Percentiles rank a stretch among this genome's conserved stretches.
Conservation (phyloP, 345 rosid species). For the Bruguiera sexangula region DNA sequence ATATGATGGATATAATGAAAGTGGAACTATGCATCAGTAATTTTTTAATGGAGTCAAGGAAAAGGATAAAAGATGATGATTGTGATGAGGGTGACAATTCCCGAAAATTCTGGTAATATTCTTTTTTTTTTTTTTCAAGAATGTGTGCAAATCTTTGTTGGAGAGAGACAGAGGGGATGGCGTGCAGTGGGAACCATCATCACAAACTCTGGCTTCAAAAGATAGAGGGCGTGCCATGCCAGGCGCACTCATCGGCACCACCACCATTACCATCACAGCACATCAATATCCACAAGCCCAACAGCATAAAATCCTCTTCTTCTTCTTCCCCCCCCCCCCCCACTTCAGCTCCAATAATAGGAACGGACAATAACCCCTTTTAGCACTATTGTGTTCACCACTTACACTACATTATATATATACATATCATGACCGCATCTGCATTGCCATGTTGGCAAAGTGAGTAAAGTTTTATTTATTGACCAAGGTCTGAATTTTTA, state of each 20-base stretch:
- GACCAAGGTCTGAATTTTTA: no score
- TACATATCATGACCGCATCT: background rate
- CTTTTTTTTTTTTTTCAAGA: constrained; percentile 14
- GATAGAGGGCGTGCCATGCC: constrained; percentile 43
- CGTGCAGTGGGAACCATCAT: constrained; percentile 46
- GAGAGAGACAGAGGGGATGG: constrained; percentile 21
- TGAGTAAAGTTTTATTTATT: no score
- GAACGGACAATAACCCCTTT: constrained; percentile 2
- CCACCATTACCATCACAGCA: constrained; percentile 14
- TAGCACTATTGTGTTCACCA: background rate
- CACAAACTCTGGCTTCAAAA: constrained; percentile 29
- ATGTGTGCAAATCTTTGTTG: constrained; percentile 36
- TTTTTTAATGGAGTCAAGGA: background rate
- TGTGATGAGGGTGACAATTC: constrained; percentile 12
- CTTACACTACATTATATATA: background rate
- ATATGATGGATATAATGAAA: no score
- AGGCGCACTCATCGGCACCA: constrained; percentile 42
- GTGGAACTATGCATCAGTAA: no score
- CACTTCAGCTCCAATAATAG: constrained; percentile 30
- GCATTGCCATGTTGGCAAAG: background rate
- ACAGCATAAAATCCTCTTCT: background rate
- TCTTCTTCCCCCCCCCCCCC: background rate
- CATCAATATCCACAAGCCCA: constrained; percentile 11
- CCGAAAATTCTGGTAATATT: constrained; percentile 23
- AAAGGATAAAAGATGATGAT: constrained; percentile 23